Base-by-base conservation (phyloP, 805 yeast species). In the Metschnikowia aberdeeniae region DNA sequence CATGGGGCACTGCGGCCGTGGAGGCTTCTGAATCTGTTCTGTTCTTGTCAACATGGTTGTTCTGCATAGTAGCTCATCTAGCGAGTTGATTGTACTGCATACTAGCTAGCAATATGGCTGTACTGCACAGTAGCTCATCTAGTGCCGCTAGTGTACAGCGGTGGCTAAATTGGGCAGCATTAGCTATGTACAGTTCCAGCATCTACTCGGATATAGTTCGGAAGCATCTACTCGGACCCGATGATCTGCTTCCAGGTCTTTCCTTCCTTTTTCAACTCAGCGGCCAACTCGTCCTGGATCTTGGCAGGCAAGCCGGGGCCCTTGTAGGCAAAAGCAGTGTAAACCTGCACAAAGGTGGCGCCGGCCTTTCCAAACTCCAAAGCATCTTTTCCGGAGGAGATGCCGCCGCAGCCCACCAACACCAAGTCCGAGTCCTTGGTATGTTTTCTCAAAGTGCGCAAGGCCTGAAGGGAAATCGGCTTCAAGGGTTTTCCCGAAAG, bases 381-480 rank as follows among this genome's bases (percentile, higher is more conserved):
- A 0, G 90, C 97, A 61, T 92, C 98, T 52, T 81, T 74, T 45
- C 96, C 98, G 20, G 73, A 67, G n/a, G 84, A 73, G 54, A 92
- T 89, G 53, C 98, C 98, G 46, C 98, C 98, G 67, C 97, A 89
- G 29, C 98, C 98, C 53, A 92, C 77, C 35, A 92, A 74, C 2
- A 89, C 86, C 52, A 89, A 64, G 43, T 80, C 75, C 1, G 85
- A 76, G 50, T 80, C 87, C 57, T 88, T 88, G 31, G 95, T 78
- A 60, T 86, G 76, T 55, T 86, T 82, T 46, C 93, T 81, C 55
- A 92, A 80, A 1, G 77, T 67, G 48, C 74, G 77, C 54, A 92
- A 72, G 0, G 95, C 93, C 50, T 79, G 68, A 47, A 92, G 69
- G 1, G 96, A 73, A 42, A 80, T 72, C 38, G 88, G 90, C 64